Evolutionary conservation across 2,329 filamentous ascomycete genomes (phyloP), one percentile per base, ranked within the genome.

Genomic region (Sphaerulina musiva): DNA sequence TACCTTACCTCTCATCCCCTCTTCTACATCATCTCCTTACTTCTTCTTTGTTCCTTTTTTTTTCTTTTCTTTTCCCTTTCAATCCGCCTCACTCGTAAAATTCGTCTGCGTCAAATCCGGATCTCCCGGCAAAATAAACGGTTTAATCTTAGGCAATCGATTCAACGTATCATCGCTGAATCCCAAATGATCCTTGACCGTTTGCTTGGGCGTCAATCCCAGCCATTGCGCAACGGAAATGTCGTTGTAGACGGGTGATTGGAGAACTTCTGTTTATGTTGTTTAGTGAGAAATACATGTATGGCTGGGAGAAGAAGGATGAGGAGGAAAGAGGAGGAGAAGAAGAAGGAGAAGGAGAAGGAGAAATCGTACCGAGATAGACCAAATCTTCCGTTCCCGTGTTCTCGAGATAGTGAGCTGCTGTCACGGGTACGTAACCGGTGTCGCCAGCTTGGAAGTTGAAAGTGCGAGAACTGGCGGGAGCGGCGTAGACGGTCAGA

Each of bases 371-470:
- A 59, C 48, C 55, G n/a, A 84, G 69, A 63, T 82, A 81, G 4
- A 82, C 69, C 7, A 83, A 67, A 55, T 81, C 78, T 55, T 79
- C 77, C 8, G 72, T 75, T 14, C 80, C 80, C 0, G 76, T 81
- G 62, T 83, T 84, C 69, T 84, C 80, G 14, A 84, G 70, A 58
- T 83, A 84, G 64, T 84, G 82, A 0, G 78, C 75, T 39, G 75
- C 73, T 0, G 75, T 72, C 8, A 76, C 73, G 1, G 80, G 79
- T 9, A 84, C 77, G 56, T 83, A 83, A 0, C 79, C 80, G 0
- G 83, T 80, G 55, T 82, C 79, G 12, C 80, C 80, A 17, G 79
- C 78, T 6, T 74, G 75, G 67, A 80, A 83, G 68, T 83, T 80
- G 54, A 82, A 83, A 0, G 80, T 83, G 45, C 75, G 73, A 1